phyloP scores from a whole-genome alignment of 2,329 filamentous ascomycete species.

The Fusarium paranaense region DNA sequence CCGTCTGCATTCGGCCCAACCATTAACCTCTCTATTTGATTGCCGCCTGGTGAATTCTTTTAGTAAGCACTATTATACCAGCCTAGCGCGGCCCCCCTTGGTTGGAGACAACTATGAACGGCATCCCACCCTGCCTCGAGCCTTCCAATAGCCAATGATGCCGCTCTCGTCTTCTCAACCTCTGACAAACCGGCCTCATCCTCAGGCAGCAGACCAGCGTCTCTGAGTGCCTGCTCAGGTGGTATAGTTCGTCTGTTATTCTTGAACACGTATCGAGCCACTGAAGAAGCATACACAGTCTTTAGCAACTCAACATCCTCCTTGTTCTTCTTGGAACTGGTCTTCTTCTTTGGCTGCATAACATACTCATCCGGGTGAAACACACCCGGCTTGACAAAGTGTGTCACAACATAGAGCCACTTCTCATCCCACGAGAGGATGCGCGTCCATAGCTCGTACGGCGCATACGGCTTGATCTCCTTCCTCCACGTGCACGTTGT shows the following conservation, averaged over 20 bases:
- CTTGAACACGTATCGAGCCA: not conserved
- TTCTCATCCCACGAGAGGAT: constrained; percentile 31
- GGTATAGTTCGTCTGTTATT: not conserved
- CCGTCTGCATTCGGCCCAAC: no score
- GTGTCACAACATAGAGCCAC: constrained; percentile 30
- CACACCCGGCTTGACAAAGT: constrained; percentile 18
- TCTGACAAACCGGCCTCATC: not conserved
- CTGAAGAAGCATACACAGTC: not conserved
- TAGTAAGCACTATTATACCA: not conserved
- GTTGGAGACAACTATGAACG: not conserved
- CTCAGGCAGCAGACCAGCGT: not conserved
- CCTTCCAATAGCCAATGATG: not conserved
- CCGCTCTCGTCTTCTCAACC: not conserved
- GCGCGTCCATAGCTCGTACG: constrained; percentile 28
- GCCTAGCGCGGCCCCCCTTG: not conserved
- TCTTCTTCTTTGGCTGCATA: constrained; percentile 1
- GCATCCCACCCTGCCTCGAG: not conserved
- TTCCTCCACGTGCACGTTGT: constrained; percentile 24
- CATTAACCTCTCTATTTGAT: not conserved
- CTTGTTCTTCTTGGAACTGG: not conserved
- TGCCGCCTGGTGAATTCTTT: rapidly evolving
- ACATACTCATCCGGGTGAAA: constrained; percentile 17
- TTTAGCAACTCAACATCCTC: not conserved
- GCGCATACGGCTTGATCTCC: constrained; percentile 26
- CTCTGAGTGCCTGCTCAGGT: not conserved